A percentile compares a stretch with the other conserved stretches of the same genome.
These are phyloP conservation scores for Macrocybe gigantea DNA, from an alignment of 768 basidiomycete genomes.

Conservation along the genomic window DNA sequence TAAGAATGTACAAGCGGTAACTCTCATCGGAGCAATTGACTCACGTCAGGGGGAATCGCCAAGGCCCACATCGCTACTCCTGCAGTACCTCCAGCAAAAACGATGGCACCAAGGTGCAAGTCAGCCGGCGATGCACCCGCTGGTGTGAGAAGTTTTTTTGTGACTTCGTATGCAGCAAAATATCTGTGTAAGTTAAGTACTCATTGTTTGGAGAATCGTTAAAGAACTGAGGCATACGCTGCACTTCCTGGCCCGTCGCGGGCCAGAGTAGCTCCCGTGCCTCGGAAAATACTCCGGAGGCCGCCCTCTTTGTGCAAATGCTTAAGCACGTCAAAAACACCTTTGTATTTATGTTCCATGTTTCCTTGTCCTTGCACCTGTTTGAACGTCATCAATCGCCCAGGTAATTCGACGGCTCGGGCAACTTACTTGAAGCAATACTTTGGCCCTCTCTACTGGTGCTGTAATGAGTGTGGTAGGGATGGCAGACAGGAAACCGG, in stretches of 20 bases:
- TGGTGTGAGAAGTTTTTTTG: slow-evolving; percentile 83
- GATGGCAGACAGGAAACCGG: slow-evolving; percentile 91
- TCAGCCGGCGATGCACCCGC: slow-evolving; percentile 73
- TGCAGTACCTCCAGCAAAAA: slow-evolving; percentile 89
- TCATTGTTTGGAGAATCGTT: background rate
- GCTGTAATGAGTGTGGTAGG: slow-evolving; percentile 92
- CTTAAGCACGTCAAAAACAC: slow-evolving; percentile 85
- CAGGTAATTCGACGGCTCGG: background rate
- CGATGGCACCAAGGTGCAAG: slow-evolving; percentile 80
- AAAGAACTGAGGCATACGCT: slow-evolving; percentile 52
- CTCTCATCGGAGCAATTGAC: slow-evolving; percentile 20
- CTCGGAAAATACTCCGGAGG: slow-evolving; percentile 84
- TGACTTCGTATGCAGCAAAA: slow-evolving; percentile 94
- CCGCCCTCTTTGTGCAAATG: slow-evolving; percentile 95
- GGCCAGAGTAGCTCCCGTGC: slow-evolving; percentile 88
- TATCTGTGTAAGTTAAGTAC: slow-evolving; percentile 46
- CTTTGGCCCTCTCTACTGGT: slow-evolving; percentile 95
- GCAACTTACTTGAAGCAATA: slow-evolving; percentile 73
- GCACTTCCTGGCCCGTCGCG: slow-evolving; percentile 97
- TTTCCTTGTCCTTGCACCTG: slow-evolving; percentile 88
- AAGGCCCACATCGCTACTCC: slow-evolving; percentile 98
- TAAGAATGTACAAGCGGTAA: background rate
- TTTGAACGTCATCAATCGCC: slow-evolving; percentile 7
- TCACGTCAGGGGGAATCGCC: slow-evolving; percentile 93
- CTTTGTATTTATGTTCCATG: slow-evolving; percentile 69